Evolutionary conservation across 345 rosid species (phyloP), one percentile per base, ranked within the genome.

Genomic region (Rhodamnia argentea): DNA sequence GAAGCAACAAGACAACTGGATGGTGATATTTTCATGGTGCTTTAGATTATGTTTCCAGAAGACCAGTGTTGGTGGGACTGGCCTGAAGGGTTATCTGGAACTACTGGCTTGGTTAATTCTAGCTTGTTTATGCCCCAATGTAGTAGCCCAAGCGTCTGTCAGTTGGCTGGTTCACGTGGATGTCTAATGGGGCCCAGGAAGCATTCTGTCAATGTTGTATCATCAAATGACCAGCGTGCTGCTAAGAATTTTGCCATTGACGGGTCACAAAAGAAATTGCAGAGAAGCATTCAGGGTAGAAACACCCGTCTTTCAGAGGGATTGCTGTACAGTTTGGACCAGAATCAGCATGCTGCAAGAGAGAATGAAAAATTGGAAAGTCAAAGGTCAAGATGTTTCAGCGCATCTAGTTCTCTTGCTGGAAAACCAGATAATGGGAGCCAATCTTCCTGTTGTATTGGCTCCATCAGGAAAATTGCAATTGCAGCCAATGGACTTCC

Each of bases 21-120:
- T 93, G 95, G 74, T 93, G 93, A 93, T 88, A 92, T 92, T 93
- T 93, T 91, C 92, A 81, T 93, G 95, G 90, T 93, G 92, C 90
- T 93, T 92, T 93, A 93, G 95, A 91, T 92, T 85, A 92, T 93
- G 95, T 89, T 92, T 91, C 91, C 91, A n/a, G 94, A 91, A 89
- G 95, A 93, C 90, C 91, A 88, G 83, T 88, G 88, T 89, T 94
- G 94, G 88, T 92, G 94, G 95, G 92, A 91, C 88, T 93, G 95
- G 95, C 91, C 92, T 88, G 92, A 92, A 89, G 94, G 91, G 83
- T 88, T 91, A 5, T 84, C 92, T 24, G 88, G 89, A 82, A 78
- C 92, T 83, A 87, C 93, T 82, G 91, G 90, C 91, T 86, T 88
- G 90, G 87, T 87, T 86, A 92, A 88, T 54, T 87, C 89, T 88